These are phyloP conservation scores for Lantana camara DNA, from an alignment of 257 asterid species.

Conservation along the genomic window DNA sequence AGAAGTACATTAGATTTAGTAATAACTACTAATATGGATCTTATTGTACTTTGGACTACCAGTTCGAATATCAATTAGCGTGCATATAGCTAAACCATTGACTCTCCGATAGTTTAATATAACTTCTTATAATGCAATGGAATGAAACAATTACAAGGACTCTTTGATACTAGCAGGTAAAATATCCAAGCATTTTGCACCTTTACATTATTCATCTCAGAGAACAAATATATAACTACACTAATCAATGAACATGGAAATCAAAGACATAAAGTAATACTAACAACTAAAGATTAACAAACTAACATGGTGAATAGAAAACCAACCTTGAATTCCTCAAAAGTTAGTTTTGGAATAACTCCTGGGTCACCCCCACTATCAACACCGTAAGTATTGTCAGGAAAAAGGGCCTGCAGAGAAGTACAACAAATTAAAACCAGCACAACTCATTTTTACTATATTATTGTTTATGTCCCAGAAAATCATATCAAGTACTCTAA, in stretches of 20 bases:
- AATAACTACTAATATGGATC: background rate
- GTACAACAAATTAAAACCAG: slow-evolving; percentile 8
- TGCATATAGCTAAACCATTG: background rate
- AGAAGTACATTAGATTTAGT: background rate
- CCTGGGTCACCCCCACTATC: slow-evolving; percentile 99
- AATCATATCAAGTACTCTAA: slow-evolving; percentile 9
- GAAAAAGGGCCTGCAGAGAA: slow-evolving; percentile 80
- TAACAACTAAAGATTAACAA: background rate
- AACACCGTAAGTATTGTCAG: slow-evolving; percentile 93
- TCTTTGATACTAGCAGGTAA: background rate
- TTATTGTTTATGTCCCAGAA: too few species aligned
- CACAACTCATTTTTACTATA: background rate
- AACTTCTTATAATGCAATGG: background rate
- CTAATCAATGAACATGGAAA: too few species aligned
- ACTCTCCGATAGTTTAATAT: background rate
- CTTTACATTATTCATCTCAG: background rate
- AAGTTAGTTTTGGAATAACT: slow-evolving; percentile 88
- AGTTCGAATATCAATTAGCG: slow-evolving; percentile 8
- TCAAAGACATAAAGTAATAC: too few species aligned
- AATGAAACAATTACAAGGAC: too few species aligned
- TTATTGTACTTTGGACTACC: background rate
- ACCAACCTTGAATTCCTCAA: slow-evolving; percentile 90
- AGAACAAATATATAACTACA: slow-evolving; percentile 5
- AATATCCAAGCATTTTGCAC: too few species aligned
- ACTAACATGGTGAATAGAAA: background rate